Evolutionary conservation across 495 filamentous ascomycete genomes (phyloP), one percentile per base, ranked within the genome.

Genomic region (Pseudoneurospora amorphoporcata): DNA sequence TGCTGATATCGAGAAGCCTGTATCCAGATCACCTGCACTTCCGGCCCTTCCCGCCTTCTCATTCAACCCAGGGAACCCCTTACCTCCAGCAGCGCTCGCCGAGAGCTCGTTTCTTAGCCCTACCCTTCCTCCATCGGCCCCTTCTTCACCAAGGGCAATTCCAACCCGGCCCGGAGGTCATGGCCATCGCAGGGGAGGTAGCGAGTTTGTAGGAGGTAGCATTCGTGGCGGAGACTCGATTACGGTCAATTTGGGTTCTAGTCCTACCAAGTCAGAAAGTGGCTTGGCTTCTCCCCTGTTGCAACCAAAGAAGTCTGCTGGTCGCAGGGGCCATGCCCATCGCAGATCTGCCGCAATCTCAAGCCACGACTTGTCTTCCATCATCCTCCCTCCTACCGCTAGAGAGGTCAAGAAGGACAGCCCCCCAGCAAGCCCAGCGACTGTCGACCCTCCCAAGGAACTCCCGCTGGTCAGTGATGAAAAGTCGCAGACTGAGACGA

Each of bases 341-440:
- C 88, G 93, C 69, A 88, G 94, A 72, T 96, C 93, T n/a, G 90
- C 88, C 41, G 94, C 94, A 1, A 90, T 97, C 12, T 95, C 93
- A n/a, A 90, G 86, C 73, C 89, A 94, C 73, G 94, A 97, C 81
- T 80, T 96, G 4, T 75, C 79, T 8, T 90, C 89, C 8, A 86
- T 89, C 23, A 92, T 97, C 65, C 82, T 93, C 35, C 90, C 90
- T 72, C 86, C 87, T 12, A 79, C 86, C 3, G 79, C 78, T 29
- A 79, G 88, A 23, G 82, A 81, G 71, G 58, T 85, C 39, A 83
- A 83, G 68, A 84, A 86, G 40, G 88, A 83, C 68, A 94, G 90
- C 76, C 90, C 91, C 7, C 92, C 93, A 6, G 81, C 84, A 45
- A 91, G 90, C 68, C 92, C 92, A n/a, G 84, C 88, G 35, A 85